Evolutionary conservation across 441 rosid species (phyloP).

Genomic region (Brassica hybrid): DNA sequence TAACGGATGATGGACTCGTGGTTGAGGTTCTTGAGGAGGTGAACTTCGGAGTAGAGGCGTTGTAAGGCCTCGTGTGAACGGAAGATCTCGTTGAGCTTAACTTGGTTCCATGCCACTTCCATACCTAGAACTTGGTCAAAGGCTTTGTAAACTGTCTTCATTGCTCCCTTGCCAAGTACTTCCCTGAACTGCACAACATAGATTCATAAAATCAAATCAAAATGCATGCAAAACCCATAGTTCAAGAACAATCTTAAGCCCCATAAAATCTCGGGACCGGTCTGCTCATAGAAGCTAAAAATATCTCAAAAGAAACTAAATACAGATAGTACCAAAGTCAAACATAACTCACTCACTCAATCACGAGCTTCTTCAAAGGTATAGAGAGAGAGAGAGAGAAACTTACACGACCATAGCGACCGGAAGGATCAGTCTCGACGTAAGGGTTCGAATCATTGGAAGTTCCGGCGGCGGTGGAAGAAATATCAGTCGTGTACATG

Average conservation of each 20-base stretch:
- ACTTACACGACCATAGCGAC: constrained; percentile 88
- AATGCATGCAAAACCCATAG: too few species aligned
- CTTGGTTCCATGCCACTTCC: constrained; percentile 84
- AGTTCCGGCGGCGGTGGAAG: too few species aligned
- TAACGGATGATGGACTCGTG: constrained; percentile 65
- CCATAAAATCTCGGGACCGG: too few species aligned
- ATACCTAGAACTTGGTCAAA: constrained; percentile 66
- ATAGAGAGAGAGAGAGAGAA: not conserved
- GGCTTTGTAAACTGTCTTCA: constrained; percentile 72
- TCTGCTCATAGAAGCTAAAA: too few species aligned
- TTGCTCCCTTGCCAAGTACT: constrained; percentile 75
- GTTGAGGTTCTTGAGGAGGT: constrained; percentile 67
- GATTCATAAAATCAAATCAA: too few species aligned
- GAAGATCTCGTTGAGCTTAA: constrained; percentile 61
- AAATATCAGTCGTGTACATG: constrained; percentile 19
- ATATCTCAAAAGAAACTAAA: not conserved
- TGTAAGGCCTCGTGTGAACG: constrained; percentile 66
- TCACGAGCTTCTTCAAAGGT: too few species aligned
- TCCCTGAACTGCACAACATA: constrained; percentile 83
- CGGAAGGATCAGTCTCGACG: constrained; percentile 74
- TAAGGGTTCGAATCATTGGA: too few species aligned
- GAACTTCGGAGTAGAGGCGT: constrained; percentile 74
- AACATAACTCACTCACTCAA: too few species aligned
- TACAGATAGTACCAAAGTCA: not conserved
- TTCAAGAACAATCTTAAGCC: too few species aligned